Conservation (phyloP, 768 basidiomycete genomes). For the Paxillus involutus region DNA sequence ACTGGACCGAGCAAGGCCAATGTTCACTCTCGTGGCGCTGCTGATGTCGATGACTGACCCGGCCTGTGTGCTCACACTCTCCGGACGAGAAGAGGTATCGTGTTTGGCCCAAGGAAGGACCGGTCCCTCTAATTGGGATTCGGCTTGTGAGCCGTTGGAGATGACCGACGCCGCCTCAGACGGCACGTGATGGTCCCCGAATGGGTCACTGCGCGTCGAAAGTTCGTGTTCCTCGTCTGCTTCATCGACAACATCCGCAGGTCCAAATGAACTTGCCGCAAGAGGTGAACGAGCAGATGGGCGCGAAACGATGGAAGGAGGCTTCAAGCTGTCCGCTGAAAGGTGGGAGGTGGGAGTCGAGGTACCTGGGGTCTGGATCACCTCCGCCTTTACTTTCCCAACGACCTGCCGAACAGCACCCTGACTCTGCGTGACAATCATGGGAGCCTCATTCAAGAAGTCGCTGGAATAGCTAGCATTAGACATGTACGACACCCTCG, state of each 20-base stretch:
- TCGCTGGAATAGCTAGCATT: conserved; percentile 76
- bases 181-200: conserved; percentile 54
- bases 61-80: conserved; percentile 64
- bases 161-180: conserved; percentile 12
- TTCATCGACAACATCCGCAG: conserved; percentile 60
- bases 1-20: conserved; percentile 45
- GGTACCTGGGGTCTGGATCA: conserved; percentile 59
- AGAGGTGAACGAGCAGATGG: conserved; percentile 63
- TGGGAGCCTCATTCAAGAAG: conserved; percentile 76
- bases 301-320: conserved; percentile 36
- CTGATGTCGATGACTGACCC: conserved; percentile 59
- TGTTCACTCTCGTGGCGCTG: conserved; percentile 67
- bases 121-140: conserved; percentile 40
- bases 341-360: conserved; percentile 28
- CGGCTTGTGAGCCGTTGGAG: conserved; percentile 24
- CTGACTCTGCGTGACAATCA: conserved; percentile 73
- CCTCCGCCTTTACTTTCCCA: conserved; percentile 77
- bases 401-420: conserved; percentile 67
- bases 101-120: conserved; percentile 42
- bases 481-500: conserved; percentile 71
- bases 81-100: conserved; percentile 47
- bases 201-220: conserved; percentile 48
- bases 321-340: conserved; percentile 40
- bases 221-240: conserved; percentile 31
- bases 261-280: conserved; percentile 70